Base-by-base conservation (phyloP, 1,284 basidiomycete species). In the Quambalaria eucalypti region DNA sequence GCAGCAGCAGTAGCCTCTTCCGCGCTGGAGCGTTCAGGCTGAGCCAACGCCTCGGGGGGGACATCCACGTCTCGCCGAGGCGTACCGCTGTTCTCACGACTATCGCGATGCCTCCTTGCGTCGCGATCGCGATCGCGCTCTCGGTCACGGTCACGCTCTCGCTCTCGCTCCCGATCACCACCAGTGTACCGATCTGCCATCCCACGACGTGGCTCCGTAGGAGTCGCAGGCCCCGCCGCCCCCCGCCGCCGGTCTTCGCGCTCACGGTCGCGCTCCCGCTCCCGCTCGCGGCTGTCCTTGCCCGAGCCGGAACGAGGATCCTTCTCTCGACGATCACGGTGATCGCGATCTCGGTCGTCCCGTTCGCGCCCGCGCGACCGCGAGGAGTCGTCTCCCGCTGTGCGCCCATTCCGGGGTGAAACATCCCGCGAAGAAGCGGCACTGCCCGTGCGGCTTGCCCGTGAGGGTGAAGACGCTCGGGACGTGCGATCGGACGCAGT, bases 101-200 rank as follows among this genome's bases (percentile, higher is more conserved):
- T 21, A 3, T 39, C 36, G 10, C 36, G 36, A 39, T 14, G 36
- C 21, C 36, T 4, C 19, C 42, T 46, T 26, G 42, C 12, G 7
- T 46, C 42, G 19, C 21, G 42, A 8, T 33, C 31, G 4, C 42
- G 21, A 6, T 46, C 42, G 16, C 42, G 42, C 4, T 26, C 21
- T 26, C 25, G 12, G 42, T 46, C 42, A 26, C 42, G 42, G 42
- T 7, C 53, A 12, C 48, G 14, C 5, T 54, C 51, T 7, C 59
- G 60, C 1, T 60, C 60, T 14, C 61, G 58, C 2, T 54, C 56
- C 2, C 56, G 50, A 29, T 60, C 59, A 9, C 60, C 52, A 23
- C 50, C 58, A 46, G 36, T 5, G 36, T 39, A 39, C 21, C 36
- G 36, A 21, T 39, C 36, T 4, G 16, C 36, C 36, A n/a, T 21